Base-by-base conservation (phyloP, 495 filamentous ascomycete species). In the Xylaria venustula region DNA sequence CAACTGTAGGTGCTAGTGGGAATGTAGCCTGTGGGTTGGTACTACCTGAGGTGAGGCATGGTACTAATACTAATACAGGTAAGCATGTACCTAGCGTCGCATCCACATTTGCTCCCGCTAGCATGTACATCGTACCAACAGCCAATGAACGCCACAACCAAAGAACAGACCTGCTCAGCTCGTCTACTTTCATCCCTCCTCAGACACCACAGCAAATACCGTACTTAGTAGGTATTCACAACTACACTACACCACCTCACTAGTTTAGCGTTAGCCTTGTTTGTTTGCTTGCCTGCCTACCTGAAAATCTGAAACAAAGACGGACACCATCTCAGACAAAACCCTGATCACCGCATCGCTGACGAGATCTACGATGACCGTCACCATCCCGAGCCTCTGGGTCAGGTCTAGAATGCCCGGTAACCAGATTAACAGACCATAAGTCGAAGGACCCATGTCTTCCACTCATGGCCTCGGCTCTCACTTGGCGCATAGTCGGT, bases 281-380 rank as follows among this genome's bases (percentile, higher is more conserved):
- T n/a, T n/a, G n/a, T n/a, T n/a, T 34, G 30, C 40, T 37, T 40
- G 53, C 53, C 53, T 55, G 53, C 41, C 37, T 37, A 32, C 53
- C 53, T 55, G 53, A 45, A 55, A 40, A 55, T 45, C 53, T 51
- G 56, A 59, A 51, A 59, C 47, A 59, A 48, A 37, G 17, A 44
- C 40, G 17, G 37, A 37, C 30, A 12, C 37, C 15, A 52, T 60
- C 57, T 45, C 41, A 52, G 57, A 60, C 48, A 36, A 15, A 36
- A 51, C 57, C 57, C 57, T 60, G 47, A 52, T 52, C 42, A 12
- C 2, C 37, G 22, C 57, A 60, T 52, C 36, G 32, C 28, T 40
- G 42, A 59, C 58, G 5, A 60, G 48, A 60, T 60, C 58, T 60
- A 60, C 58, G 28, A 54, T 60, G 58, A 45, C 58, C 20, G 20